Evolutionary conservation across 306 rosid species (phyloP), one percentile per base, ranked within the genome.

Genomic region (Sphenostylis stenocarpa): DNA sequence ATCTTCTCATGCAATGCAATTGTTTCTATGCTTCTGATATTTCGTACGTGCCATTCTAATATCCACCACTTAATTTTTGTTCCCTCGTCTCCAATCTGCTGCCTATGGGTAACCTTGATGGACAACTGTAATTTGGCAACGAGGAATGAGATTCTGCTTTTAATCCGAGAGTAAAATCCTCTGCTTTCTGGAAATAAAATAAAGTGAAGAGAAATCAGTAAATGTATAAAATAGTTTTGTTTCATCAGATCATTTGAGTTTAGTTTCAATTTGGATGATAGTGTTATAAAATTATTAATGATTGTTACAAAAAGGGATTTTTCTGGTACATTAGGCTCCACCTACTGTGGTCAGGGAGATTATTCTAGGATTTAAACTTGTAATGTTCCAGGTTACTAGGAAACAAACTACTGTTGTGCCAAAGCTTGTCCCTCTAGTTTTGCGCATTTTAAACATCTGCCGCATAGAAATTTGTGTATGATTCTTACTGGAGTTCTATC

Each of bases 401-500:
- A 9, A 63, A 63, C 47, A 34, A 10, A 7, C 20, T 34, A 63
- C 29, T 10, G n/a, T 3, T 62, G 26, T 33, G 67, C 44, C 16
- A 36, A 36, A 45, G 16, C 16, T 62, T 6, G 24, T 11, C 16
- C 67, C 68, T 62, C 43, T 44, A 29, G 41, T 41, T 60, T 62
- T 33, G 20, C 29, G 64, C 47, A 49, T 52, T 76, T 61, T 31
- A 51, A 48, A 61, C 33, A 19, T 57, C n/a, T 7, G 8, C 69
- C 26, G 6, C 13, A 4, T 51, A 28, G 20, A 58, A 73, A 34
- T 38, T 65, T 78, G 29, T 61, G 12, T 77, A 33, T 7, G 55
- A 67, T 67, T 67, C 73, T 79, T 36, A 56, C 43, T 83, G 55
- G 67, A 56, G 44, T 34, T 23, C 1, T 82, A 9, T 67, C 72